A percentile compares a stretch with the other conserved stretches of the same genome.
Conservation (phyloP, 495 filamentous ascomycete genomes). For the Penicillium maclennaniae region DNA sequence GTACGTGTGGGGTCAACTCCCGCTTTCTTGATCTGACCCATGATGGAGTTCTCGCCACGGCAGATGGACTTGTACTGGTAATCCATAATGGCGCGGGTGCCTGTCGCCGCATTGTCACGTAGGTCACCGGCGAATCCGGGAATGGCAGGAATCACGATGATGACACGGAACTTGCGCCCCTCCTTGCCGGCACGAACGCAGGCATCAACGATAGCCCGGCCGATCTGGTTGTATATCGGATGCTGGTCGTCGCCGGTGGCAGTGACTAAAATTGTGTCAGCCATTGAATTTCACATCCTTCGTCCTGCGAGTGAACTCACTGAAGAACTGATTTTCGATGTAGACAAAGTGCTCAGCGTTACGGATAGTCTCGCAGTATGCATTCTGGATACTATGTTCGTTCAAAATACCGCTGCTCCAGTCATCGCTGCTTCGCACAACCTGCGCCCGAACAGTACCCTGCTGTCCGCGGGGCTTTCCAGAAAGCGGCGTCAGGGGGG, state of each 20-base stretch:
- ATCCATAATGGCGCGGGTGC: constrained; percentile 94
- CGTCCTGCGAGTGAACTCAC: constrained; percentile 21
- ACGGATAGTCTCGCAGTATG: constrained; percentile 79
- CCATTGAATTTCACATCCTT: constrained; percentile 11
- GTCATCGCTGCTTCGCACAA: constrained; percentile 82
- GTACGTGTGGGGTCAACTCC: constrained; percentile 68
- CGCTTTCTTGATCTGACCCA: constrained; percentile 67
- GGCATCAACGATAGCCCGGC: constrained; percentile 84
- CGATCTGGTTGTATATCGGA: constrained; percentile 84
- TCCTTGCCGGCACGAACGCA: constrained; percentile 78
- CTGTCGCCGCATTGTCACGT: constrained; percentile 71
- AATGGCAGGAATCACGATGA: constrained; percentile 83
- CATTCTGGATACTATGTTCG: constrained; percentile 90
- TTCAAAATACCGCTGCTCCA: constrained; percentile 93
- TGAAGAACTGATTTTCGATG: constrained; percentile 98
- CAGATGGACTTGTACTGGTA: constrained; percentile 97
- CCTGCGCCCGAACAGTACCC: constrained; percentile 75
- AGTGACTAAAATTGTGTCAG: constrained; percentile 52
- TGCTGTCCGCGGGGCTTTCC: constrained; percentile 51
- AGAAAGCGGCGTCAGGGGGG: constrained; percentile 59
- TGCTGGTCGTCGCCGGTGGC: constrained; percentile 83
- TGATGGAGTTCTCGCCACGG: constrained; percentile 87
- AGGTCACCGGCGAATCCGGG: constrained; percentile 94
- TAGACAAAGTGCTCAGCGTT: constrained; percentile 90
- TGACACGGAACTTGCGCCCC: constrained; percentile 83